Evolutionary conservation across 1,284 basidiomycete genomes (phyloP).

Genomic region (Veloporphyrellus conicus): DNA sequence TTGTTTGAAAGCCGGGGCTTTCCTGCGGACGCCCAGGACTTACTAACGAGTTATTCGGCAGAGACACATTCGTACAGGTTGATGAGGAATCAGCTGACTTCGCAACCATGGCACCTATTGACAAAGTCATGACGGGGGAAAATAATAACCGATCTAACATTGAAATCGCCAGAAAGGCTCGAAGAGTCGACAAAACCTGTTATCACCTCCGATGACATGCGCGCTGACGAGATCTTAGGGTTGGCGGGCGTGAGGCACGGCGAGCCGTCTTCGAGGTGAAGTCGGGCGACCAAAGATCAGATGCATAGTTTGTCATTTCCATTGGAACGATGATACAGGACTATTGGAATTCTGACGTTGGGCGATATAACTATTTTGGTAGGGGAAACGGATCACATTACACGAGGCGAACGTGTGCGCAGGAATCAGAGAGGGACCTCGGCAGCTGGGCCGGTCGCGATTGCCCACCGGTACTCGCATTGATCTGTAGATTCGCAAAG

Average conservation of each 20-base stretch:
- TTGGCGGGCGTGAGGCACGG: not conserved
- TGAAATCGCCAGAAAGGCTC: not conserved
- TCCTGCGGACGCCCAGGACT: slow-evolving; percentile 5
- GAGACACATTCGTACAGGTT: not conserved
- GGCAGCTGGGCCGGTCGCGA: not conserved
- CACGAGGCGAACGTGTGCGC: not conserved
- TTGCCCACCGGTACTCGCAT: not conserved
- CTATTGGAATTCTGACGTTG: not conserved
- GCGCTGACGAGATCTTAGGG: not conserved
- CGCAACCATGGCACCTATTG: slow-evolving; percentile 3
- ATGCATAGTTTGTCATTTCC: not conserved
- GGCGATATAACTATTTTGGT: slow-evolving; percentile 5
- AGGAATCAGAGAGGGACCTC: not conserved
- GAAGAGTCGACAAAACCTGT: not conserved
- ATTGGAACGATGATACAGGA: no score
- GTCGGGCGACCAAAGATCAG: not conserved
- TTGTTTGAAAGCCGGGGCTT: slow-evolving; percentile 28
- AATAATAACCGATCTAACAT: slow-evolving; percentile 3
- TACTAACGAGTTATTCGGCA: not conserved
- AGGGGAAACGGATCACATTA: not conserved
- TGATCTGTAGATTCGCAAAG: slow-evolving; percentile 3
- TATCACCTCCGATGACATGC: slow-evolving; percentile 6
- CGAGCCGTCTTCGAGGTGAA: not conserved
- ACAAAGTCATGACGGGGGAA: slow-evolving; percentile 1
- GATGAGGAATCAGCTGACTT: slow-evolving; percentile 4